Percentiles rank a stretch among this genome's conserved stretches.
Evolutionary conservation across 23 red algal genomes (phyloP).

Genomic region (Chondrus crispus): DNA sequence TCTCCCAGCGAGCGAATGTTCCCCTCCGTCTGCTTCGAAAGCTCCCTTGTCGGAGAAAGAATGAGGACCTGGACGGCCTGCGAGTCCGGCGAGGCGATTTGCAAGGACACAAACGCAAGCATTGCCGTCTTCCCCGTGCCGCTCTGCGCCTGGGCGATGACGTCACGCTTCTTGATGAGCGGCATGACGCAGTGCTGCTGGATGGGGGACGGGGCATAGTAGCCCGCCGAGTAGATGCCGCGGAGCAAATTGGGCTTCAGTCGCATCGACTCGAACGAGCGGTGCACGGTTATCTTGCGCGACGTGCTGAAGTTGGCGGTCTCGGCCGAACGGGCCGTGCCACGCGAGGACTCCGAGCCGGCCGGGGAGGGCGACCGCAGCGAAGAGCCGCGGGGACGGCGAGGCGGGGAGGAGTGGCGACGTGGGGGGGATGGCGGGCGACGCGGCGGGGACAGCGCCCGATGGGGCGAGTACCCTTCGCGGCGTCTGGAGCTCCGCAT

Average conservation of each 20-base stretch:
- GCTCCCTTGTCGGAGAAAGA: conserved; percentile 83
- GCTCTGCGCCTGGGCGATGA: conserved; percentile 91
- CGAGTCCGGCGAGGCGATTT: conserved; percentile 10
- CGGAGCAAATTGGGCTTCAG: conserved; percentile 71
- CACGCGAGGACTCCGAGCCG: conserved; percentile 19
- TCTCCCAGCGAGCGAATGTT: conserved; percentile 59
- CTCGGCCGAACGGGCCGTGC: conserved; percentile 32
- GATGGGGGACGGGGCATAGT: conserved; percentile 77
- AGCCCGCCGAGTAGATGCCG: conserved; percentile 81
- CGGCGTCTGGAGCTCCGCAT: too few species aligned
- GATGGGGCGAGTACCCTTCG: too few species aligned
- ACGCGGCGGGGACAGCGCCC: too few species aligned
- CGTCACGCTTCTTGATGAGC: conserved; percentile 66
- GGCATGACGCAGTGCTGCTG: conserved; percentile 75
- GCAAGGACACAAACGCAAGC: conserved; percentile 69
- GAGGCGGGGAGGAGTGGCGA: too few species aligned
- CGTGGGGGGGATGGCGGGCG: too few species aligned
- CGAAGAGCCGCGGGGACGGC: too few species aligned
- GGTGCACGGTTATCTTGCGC: conserved; percentile 7
- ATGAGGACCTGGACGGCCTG: conserved; percentile 75
- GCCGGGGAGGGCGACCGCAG: conserved; percentile 11
- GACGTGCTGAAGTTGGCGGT: conserved; percentile 31
- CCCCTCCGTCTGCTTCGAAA: conserved; percentile 76
- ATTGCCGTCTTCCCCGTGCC: conserved; percentile 93
- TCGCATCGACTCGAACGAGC: conserved; percentile 72